Conservation (phyloP, 305 asterid genomes). For the Petunia hybrid region DNA sequence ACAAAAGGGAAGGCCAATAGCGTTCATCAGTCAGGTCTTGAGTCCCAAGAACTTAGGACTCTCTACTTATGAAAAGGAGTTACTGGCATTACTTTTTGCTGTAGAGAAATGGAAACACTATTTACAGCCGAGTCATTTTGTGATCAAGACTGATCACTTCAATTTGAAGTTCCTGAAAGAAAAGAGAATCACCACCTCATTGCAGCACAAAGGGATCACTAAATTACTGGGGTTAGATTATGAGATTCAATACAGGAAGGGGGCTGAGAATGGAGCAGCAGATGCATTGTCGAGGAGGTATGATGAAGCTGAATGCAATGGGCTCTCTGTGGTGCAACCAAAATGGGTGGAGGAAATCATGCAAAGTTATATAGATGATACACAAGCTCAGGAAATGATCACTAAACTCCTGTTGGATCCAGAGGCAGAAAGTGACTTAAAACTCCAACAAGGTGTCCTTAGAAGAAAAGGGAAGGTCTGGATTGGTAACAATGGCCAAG, state of each 20-base stretch:
- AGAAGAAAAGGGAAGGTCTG: background rate
- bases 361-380: background rate
- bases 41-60: background rate
- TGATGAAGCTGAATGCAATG: background rate
- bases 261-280: background rate
- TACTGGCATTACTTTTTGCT: background rate
- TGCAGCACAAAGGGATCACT: background rate
- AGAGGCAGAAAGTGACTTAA: background rate
- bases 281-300: slow-evolving; percentile 20
- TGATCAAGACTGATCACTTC: background rate
- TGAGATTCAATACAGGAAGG: background rate
- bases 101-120: slow-evolving; percentile 7
- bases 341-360: background rate
- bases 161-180: background rate
- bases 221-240: background rate
- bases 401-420: background rate
- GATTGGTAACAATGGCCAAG: background rate
- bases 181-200: background rate
- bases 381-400: background rate
- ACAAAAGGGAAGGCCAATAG: background rate
- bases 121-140: background rate
- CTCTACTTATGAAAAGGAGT: slow-evolving; percentile 13
- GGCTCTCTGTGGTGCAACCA: too few species aligned
- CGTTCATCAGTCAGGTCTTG: background rate
- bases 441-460: background rate